Percentiles rank a stretch among this genome's conserved stretches.
These are phyloP conservation scores for Lecanosticta acicola DNA, from an alignment of 2,329 filamentous ascomycete species.

Conservation along the genomic window DNA sequence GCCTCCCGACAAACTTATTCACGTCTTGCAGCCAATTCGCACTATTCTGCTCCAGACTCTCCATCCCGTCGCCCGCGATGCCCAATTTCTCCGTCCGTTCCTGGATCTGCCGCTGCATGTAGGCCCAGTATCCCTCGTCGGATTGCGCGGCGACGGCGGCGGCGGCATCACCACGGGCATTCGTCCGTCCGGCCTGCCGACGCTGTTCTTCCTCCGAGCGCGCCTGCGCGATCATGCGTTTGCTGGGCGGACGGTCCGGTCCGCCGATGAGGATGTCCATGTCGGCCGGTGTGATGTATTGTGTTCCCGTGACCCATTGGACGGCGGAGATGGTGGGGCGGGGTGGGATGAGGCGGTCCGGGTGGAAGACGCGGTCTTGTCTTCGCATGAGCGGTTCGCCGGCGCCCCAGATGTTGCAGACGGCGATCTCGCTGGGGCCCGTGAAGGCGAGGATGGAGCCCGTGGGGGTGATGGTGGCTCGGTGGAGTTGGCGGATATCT, in stretches of 20 bases:
- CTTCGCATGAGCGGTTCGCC: constrained; percentile 54
- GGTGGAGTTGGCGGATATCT: constrained; percentile 65
- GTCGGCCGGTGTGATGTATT: constrained; percentile 79
- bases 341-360: constrained; percentile 64
- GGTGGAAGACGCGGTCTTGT: constrained; percentile 74
- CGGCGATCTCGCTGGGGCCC: constrained; percentile 75
- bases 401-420: constrained; percentile 80
- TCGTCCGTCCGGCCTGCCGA: constrained; percentile 34
- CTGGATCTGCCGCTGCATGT: constrained; percentile 79
- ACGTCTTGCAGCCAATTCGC: constrained; percentile 82
- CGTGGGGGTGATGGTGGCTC: constrained; percentile 65
- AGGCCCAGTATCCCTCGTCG: constrained; percentile 67
- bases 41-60: constrained; percentile 73
- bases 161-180: constrained; percentile 25
- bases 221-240: constrained; percentile 77
- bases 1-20: constrained; percentile 75
- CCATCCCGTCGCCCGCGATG: constrained; percentile 77
- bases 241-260: constrained; percentile 78
- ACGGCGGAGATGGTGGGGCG: constrained; percentile 91
- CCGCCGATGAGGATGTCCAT: constrained; percentile 88
- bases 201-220: constrained; percentile 64
- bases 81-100: constrained; percentile 85
- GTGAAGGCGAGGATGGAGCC: constrained; percentile 85
- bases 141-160: constrained; percentile 22
- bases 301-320: constrained; percentile 94